These are phyloP conservation scores for Beta lomatogona DNA, from an alignment of 179 eudicot species.

Conservation along the genomic window DNA sequence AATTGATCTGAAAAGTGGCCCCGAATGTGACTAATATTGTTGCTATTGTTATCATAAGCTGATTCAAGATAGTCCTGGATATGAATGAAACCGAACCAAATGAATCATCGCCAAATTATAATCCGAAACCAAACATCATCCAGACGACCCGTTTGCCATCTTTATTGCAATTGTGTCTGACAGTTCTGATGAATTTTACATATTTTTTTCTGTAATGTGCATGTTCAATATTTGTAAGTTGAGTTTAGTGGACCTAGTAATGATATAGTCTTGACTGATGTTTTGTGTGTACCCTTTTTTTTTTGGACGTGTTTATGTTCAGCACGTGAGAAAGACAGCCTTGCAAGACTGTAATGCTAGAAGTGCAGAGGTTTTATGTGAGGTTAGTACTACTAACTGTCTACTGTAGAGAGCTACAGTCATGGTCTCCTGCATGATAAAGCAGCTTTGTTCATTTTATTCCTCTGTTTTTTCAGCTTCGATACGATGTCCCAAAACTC, in stretches of 20 bases:
- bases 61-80: no score
- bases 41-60: no score
- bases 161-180: background rate
- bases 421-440: background rate
- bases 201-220: background rate
- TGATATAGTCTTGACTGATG: background rate
- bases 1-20: no score
- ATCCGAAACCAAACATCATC: background rate
- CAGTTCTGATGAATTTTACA: background rate
- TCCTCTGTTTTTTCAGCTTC: conserved; percentile 47
- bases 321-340: conserved; percentile 78
- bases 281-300: background rate
- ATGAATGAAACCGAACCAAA: background rate
- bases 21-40: no score
- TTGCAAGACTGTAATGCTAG: conserved; percentile 65
- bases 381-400: conserved; percentile 46
- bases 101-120: background rate
- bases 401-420: background rate
- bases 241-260: background rate
- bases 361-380: conserved; percentile 88
- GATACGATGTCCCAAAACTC: conserved; percentile 80
- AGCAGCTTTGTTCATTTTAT: background rate
- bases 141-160: background rate
- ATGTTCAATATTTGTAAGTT: background rate
- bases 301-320: conserved; percentile 15